Evolutionary conservation across 176 grass and related monocot species (phyloP).

Genomic region (Tuctoria greenei): DNA sequence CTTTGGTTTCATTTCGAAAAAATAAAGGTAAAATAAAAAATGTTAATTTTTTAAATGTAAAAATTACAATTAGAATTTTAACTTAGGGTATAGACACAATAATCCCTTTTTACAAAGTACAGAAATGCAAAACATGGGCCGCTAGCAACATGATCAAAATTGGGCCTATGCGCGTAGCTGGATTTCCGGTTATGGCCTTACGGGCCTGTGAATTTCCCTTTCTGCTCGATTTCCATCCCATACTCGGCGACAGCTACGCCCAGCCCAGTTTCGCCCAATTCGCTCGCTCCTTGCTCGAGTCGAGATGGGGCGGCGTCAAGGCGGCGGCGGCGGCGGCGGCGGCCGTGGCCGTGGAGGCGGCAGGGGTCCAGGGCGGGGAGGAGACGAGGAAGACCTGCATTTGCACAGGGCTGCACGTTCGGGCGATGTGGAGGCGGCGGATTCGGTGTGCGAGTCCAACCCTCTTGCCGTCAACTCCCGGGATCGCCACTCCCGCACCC

Average conservation of each 20-base stretch:
- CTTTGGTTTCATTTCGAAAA: too few relatives aligned
- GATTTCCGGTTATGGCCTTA: neutral
- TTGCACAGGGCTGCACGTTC: slow-evolving; percentile 48
- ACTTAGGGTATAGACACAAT: too few relatives aligned
- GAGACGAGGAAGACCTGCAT: slow-evolving; percentile 32
- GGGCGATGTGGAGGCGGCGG: slow-evolving; percentile 38
- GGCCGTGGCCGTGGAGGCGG: slow-evolving; percentile 25
- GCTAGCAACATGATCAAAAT: too few relatives aligned
- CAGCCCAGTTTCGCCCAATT: neutral
- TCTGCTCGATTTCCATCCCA: neutral
- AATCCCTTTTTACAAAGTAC: too few relatives aligned
- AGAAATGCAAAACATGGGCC: too few relatives aligned
- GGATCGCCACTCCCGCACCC: slow-evolving; percentile 54
- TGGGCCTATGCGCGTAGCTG: neutral
- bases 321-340: slow-evolving; percentile 18
- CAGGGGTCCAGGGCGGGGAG: slow-evolving; percentile 15
- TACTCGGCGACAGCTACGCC: neutral
- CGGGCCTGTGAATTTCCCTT: neutral
- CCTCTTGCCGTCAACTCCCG: slow-evolving; percentile 50
- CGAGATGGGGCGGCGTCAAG: slow-evolving; percentile 41
- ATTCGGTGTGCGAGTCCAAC: slow-evolving; percentile 42
- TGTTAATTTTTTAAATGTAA: too few relatives aligned
- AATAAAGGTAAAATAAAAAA: too few relatives aligned
- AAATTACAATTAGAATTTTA: too few relatives aligned
- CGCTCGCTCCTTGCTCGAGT: neutral